These are phyloP conservation scores for Blastocystis sp. DNA, from an alignment of 352 stramenopile species.

Conservation along the genomic window DNA sequence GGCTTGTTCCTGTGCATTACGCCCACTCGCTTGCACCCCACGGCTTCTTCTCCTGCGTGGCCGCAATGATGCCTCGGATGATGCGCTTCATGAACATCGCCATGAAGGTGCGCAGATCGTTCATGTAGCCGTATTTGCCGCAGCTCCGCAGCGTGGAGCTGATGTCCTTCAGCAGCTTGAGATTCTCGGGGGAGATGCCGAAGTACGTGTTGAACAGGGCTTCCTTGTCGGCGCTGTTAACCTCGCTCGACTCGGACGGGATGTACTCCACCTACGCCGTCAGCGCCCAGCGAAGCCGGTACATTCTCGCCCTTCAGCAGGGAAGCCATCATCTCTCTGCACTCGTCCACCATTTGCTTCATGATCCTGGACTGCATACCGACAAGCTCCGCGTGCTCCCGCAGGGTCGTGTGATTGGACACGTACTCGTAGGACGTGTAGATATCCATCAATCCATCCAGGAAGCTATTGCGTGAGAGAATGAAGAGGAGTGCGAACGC, in stretches of 20 bases:
- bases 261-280: slow-evolving; percentile 17
- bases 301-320: slow-evolving; percentile 31
- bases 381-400: neutral
- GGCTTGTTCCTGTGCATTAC: slow-evolving; percentile 6
- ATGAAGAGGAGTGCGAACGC: neutral
- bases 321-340: neutral
- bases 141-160: slow-evolving; percentile 30
- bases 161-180: slow-evolving; percentile 42
- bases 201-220: slow-evolving; percentile 20
- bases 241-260: neutral
- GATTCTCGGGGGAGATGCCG: slow-evolving; percentile 14
- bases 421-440: slow-evolving; percentile 19
- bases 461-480: slow-evolving; percentile 18
- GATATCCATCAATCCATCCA: slow-evolving; percentile 47
- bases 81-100: slow-evolving; percentile 42
- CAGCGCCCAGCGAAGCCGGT: neutral
- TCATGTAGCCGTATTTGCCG: slow-evolving; percentile 38
- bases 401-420: neutral
- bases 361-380: slow-evolving; percentile 30
- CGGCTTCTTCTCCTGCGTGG: slow-evolving; percentile 25
- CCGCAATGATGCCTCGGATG: neutral
- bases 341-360: slow-evolving; percentile 42
- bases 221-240: neutral
- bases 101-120: slow-evolving; percentile 33
- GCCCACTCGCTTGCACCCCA: neutral